Conservation (phyloP, 2,329 filamentous ascomycete species). For the Pseudogymnoascus destructans region DNA sequence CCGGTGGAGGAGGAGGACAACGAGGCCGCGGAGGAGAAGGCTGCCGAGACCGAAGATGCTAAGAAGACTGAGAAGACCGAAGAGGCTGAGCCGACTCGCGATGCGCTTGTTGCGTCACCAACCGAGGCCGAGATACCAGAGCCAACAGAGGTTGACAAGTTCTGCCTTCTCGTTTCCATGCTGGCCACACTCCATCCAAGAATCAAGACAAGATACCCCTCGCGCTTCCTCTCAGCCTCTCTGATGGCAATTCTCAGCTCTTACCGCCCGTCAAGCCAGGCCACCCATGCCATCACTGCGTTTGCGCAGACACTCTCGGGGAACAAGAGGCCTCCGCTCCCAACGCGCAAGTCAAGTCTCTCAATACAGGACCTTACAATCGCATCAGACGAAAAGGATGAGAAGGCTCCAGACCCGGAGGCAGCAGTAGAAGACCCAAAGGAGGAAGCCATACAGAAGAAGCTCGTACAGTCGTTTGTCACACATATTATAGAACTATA, state of each 20-base stretch:
- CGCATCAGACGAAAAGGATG: conserved; percentile 8
- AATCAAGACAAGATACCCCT: conserved; percentile 65
- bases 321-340: conserved; percentile 49
- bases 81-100: background rate
- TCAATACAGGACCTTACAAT: conserved; percentile 39
- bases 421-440: conserved; percentile 39
- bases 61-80: conserved; percentile 12
- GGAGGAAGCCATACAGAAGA: conserved; percentile 49
- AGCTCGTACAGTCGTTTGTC: conserved; percentile 62
- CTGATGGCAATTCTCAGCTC: conserved; percentile 56
- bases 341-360: conserved; percentile 44
- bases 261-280: conserved; percentile 50
- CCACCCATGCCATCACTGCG: conserved; percentile 58
- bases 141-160: conserved; percentile 33
- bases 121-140: conserved; percentile 14
- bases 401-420: conserved; percentile 49
- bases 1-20: conserved; percentile 30
- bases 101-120: conserved; percentile 8
- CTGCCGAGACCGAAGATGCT: conserved; percentile 16
- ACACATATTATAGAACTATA: conserved; percentile 66
- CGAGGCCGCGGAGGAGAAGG: conserved; percentile 18
- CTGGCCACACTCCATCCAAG: conserved; percentile 59
- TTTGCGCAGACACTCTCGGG: conserved; percentile 57
- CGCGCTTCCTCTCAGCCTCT: conserved; percentile 65
- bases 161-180: conserved; percentile 57